These are phyloP conservation scores for Byssothecium circinans DNA, from an alignment of 2,329 filamentous ascomycete genomes.

Conservation along the genomic window DNA sequence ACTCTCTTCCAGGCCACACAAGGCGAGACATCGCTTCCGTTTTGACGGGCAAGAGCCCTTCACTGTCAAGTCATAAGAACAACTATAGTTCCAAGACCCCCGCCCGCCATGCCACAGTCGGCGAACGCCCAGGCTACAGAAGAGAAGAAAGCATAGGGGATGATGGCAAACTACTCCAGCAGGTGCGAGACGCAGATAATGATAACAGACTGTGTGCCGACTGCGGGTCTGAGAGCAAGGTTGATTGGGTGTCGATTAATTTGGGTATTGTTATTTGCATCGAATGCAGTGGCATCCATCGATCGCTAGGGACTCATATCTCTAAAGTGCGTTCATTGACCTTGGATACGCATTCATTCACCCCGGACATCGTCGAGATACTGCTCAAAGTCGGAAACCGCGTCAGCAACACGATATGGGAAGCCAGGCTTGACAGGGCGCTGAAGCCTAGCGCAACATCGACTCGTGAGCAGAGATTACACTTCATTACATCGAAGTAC, in stretches of 20 bases:
- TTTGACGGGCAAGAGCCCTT: constrained; percentile 87
- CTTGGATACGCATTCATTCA: constrained; percentile 93
- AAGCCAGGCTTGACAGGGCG: constrained; percentile 74
- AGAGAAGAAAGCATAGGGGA: constrained; percentile 76
- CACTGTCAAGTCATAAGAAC: constrained; percentile 61
- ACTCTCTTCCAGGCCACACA: constrained; percentile 59
- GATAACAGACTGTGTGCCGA: constrained; percentile 94
- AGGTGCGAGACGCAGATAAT: constrained; percentile 85
- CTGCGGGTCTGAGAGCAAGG: constrained; percentile 86
- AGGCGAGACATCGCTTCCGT: constrained; percentile 90
- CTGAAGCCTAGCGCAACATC: constrained; percentile 76
- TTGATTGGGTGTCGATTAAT: constrained; percentile 99
- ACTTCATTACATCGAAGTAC: constrained; percentile 95
- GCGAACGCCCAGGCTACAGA: constrained; percentile 75
- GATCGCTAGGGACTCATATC: constrained; percentile 94
- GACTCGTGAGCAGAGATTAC: constrained; percentile 85
- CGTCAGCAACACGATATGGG: constrained; percentile 96
- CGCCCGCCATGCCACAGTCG: constrained; percentile 84
- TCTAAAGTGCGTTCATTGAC: constrained; percentile 96
- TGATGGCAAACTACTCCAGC: constrained; percentile 81
- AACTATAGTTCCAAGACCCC: constrained; percentile 61
- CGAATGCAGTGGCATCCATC: constrained; percentile 96
- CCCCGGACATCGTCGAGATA: constrained; percentile 93
- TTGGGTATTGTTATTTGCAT: constrained; percentile 95
- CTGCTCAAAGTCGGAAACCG: constrained; percentile 89